A percentile compares a stretch with the other conserved stretches of the same genome.
Conservation (phyloP, 345 rosid genomes). For the Euphorbia pulcherrima region DNA sequence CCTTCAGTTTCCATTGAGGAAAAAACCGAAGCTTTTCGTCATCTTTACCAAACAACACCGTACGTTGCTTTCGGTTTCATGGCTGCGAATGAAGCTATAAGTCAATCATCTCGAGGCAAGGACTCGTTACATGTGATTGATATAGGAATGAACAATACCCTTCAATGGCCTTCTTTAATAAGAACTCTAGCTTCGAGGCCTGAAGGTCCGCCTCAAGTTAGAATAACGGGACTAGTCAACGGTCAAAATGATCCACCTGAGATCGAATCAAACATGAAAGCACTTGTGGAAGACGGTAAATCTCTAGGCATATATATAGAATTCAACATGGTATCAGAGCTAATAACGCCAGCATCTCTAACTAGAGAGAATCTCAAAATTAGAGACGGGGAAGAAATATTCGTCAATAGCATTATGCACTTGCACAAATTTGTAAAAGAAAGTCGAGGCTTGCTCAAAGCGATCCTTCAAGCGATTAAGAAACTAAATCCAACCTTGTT, state of each 20-base stretch:
- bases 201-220: constrained; percentile 43
- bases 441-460: constrained; percentile 59
- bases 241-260: constrained; percentile 17
- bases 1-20: constrained; percentile 34
- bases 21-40: constrained; percentile 56
- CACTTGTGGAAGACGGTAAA: constrained; percentile 36
- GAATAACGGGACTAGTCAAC: constrained; percentile 41
- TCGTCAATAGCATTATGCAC: constrained; percentile 50
- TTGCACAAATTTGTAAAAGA: constrained; percentile 61
- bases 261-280: constrained; percentile 35
- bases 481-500: constrained; percentile 45
- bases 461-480: constrained; percentile 62
- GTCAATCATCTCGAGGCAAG: constrained; percentile 45
- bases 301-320: constrained; percentile 39
- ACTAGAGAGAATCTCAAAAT: constrained; percentile 42
- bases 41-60: constrained; percentile 56
- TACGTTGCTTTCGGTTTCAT: constrained; percentile 54
- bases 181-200: constrained; percentile 51
- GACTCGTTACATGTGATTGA: constrained; percentile 45
- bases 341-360: constrained; percentile 33
- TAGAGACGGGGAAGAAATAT: constrained; percentile 47
- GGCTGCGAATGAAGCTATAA: constrained; percentile 62
- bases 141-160: constrained; percentile 50
- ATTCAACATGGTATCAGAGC: constrained; percentile 29
- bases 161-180: constrained; percentile 57